phyloP scores from a whole-genome alignment of 148 eudicot genomes.

The Polygonum maritimum region DNA sequence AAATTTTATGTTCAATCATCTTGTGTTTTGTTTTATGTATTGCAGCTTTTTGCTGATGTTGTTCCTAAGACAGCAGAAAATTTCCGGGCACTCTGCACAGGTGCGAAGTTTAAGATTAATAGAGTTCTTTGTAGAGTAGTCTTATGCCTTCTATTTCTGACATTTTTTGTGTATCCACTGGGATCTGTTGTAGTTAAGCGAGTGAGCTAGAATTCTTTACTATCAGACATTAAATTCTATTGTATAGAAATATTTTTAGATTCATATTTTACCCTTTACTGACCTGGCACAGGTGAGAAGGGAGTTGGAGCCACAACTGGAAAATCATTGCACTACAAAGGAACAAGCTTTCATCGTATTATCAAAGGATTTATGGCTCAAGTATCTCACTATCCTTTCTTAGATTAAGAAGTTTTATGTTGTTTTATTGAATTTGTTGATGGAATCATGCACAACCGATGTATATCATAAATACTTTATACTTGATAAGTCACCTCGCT shows the following conservation, averaged over 20 bases:
- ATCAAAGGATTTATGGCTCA: slow-evolving; percentile 97
- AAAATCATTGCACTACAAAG: slow-evolving; percentile 81
- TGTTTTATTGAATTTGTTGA: not conserved
- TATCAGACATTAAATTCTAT: not conserved
- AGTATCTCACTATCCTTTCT: slow-evolving; percentile 28
- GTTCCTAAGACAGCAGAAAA: slow-evolving; percentile 98
- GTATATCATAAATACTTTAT: not conserved
- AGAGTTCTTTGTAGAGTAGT: not conserved
- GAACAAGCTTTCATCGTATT: slow-evolving; percentile 77
- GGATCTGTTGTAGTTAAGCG: not conserved
- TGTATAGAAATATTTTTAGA: not conserved
- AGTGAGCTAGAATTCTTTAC: not conserved
- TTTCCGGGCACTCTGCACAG: slow-evolving; percentile 91
- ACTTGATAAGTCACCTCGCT: not conserved
- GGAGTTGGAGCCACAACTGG: slow-evolving; percentile 72
- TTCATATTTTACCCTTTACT: not conserved
- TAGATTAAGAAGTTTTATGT: not conserved
- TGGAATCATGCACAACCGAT: not conserved
- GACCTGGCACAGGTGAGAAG: slow-evolving; percentile 62
- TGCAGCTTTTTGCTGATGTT: slow-evolving; percentile 87
- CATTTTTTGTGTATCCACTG: not conserved
- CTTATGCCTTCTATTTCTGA: not conserved
- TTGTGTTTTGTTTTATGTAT: not conserved
- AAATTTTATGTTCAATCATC: not conserved
- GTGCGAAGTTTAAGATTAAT: slow-evolving; percentile 19